phyloP scores from a whole-genome alignment of 768 basidiomycete species.

The Hypsizygus marmoreus region DNA sequence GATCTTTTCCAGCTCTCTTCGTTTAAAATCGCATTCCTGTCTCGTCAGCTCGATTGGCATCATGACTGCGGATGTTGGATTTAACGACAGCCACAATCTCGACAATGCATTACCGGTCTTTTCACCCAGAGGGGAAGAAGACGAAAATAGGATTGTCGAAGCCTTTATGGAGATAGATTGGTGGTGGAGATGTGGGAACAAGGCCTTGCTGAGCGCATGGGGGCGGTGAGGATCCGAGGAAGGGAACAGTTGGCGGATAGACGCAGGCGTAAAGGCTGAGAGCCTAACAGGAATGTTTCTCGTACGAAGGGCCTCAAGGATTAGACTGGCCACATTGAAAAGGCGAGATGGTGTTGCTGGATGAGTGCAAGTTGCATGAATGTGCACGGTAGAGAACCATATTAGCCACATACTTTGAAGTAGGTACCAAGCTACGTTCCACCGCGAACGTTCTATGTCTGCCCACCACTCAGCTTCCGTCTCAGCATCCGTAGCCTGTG shows the following conservation, averaged over 20 bases:
- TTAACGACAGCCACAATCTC: conserved; percentile 16
- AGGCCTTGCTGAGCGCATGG: conserved; percentile 51
- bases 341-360: conserved; percentile 51
- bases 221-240: conserved; percentile 46
- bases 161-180: conserved; percentile 19
- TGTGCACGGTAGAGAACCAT: conserved; percentile 3
- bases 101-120: conserved; percentile 9
- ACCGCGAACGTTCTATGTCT: conserved; percentile 60
- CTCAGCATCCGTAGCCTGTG: conserved; percentile 71
- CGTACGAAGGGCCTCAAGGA: conserved; percentile 44
- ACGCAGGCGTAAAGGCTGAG: conserved; percentile 47
- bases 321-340: conserved; percentile 32
- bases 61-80: conserved; percentile 28
- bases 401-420: conserved; percentile 66
- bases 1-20: conserved; percentile 57
- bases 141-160: conserved; percentile 16
- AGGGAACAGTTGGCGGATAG: conserved; percentile 51
- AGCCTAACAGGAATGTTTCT: conserved; percentile 47
- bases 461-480: conserved; percentile 87
- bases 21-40: conserved; percentile 68
- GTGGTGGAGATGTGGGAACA: conserved; percentile 61
- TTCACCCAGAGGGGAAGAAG: neutral
- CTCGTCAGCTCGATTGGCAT: conserved; percentile 63
- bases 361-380: conserved; percentile 12
- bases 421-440: conserved; percentile 62